Evolutionary conservation across 495 filamentous ascomycete genomes (phyloP).

Genomic region (Trichoderma asperelloides): DNA sequence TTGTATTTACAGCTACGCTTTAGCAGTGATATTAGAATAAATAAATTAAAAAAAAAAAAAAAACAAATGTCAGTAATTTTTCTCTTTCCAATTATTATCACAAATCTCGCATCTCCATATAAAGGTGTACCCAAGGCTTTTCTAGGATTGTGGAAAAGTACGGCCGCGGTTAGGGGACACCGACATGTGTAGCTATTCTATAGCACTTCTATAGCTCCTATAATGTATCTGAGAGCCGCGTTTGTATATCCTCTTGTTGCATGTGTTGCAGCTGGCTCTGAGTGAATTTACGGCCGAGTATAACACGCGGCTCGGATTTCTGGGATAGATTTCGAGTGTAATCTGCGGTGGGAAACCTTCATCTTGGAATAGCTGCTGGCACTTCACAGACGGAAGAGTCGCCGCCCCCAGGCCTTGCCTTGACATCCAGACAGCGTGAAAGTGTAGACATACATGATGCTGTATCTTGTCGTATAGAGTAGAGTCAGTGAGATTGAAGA

Average conservation of each 20-base stretch:
- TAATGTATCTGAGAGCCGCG: not conserved
- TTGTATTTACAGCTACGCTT: not conserved
- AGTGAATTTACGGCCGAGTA: not conserved
- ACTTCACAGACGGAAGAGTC: not conserved
- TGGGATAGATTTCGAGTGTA: not conserved
- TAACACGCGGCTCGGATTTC: not conserved
- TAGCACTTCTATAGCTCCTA: not conserved
- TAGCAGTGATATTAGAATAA: no score
- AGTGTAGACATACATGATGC: slow-evolving; percentile 1
- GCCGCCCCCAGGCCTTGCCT: not conserved
- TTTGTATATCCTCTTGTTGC: not conserved
- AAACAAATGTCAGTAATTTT: no score
- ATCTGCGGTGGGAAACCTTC: not conserved
- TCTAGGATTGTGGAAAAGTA: no score
- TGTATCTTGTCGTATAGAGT: not conserved
- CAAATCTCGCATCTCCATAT: no score
- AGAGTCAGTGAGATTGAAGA: not conserved
- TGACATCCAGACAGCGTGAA: not conserved
- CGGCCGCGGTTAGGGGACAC: no score
- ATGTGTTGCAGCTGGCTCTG: not conserved
- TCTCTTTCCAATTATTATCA: no score
- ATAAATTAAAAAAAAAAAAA: no score
- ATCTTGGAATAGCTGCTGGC: not conserved
- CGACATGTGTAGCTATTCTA: no score
- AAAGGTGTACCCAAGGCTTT: no score